phyloP scores from a whole-genome alignment of 176 grass and related monocot genomes.

The Oropetium thomaeum region DNA sequence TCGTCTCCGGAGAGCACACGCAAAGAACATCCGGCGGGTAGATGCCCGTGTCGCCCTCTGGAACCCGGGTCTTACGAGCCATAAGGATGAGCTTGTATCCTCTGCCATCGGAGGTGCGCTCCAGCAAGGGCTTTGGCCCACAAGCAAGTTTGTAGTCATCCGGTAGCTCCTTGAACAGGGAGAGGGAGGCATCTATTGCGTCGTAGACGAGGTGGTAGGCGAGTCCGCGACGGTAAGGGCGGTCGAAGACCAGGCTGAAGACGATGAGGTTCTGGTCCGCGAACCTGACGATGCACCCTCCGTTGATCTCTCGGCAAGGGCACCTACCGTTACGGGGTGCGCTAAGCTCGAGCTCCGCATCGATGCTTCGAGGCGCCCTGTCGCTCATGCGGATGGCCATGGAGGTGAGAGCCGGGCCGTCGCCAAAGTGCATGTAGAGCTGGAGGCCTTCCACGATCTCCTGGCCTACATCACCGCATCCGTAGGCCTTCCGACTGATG shows the following conservation, averaged over 20 bases:
- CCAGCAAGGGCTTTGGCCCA: background rate
- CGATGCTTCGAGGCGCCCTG: background rate
- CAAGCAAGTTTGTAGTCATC: fast-evolving
- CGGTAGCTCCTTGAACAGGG: background rate
- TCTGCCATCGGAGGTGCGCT: background rate
- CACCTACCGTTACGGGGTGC: fast-evolving
- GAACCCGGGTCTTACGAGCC: no score
- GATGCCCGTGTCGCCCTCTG: no score
- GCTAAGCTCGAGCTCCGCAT: background rate
- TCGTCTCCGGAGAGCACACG: background rate
- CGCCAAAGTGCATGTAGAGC: background rate
- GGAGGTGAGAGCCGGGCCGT: background rate
- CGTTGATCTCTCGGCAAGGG: background rate
- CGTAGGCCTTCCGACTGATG: background rate
- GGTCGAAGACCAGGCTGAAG: background rate
- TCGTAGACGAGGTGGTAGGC: background rate
- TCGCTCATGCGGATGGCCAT: background rate
- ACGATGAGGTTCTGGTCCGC: background rate
- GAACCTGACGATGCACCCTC: background rate
- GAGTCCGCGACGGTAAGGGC: fast-evolving
- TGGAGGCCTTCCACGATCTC: background rate
- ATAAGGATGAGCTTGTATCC: background rate
- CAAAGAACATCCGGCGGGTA: background rate
- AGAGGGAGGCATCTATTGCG: background rate
- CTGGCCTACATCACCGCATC: background rate